Evolutionary conservation across 306 rosid species (phyloP).

Genomic region (Quercus wislizeni): DNA sequence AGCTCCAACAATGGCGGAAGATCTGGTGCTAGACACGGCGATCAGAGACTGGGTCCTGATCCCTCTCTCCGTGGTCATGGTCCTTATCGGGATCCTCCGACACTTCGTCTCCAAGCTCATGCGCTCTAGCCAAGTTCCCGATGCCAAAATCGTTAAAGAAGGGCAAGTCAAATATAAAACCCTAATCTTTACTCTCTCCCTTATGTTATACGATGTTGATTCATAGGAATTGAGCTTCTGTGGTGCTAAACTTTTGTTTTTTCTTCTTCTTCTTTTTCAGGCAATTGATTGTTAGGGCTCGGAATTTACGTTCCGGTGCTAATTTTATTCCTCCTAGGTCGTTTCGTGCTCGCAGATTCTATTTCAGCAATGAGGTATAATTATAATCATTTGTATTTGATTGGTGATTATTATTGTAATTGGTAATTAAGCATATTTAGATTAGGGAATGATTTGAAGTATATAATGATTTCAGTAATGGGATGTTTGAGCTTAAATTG

Average conservation of each 20-base stretch:
- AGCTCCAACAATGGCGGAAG: constrained; percentile 77
- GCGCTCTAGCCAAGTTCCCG: constrained; percentile 85
- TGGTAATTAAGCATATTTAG: not conserved
- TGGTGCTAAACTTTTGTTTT: not conserved
- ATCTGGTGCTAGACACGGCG: constrained; percentile 93
- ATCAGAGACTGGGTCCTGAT: constrained; percentile 98
- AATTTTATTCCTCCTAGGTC: constrained; percentile 87
- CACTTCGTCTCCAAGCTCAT: constrained; percentile 92
- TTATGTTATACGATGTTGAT: not conserved
- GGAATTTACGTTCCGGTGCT: constrained; percentile 81
- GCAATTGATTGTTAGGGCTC: constrained; percentile 89
- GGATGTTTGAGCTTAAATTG: not conserved
- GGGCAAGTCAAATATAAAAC: constrained; percentile 45
- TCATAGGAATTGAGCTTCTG: not conserved
- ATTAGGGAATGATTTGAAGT: not conserved
- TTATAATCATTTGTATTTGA: constrained; percentile 1
- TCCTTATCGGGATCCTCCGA: constrained; percentile 93
- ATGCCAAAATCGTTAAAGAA: constrained; percentile 83
- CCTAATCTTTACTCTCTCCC: not conserved
- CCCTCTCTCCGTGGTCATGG: constrained; percentile 99
- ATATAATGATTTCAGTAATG: not conserved
- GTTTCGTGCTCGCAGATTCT: constrained; percentile 78
- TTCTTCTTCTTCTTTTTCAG: constrained; percentile 35
- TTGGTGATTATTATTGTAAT: not conserved
- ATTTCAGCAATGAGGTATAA: constrained; percentile 78